Evolutionary conservation across 2,329 filamentous ascomycete species (phyloP).

Genomic region (Colletotrichum tropicale): DNA sequence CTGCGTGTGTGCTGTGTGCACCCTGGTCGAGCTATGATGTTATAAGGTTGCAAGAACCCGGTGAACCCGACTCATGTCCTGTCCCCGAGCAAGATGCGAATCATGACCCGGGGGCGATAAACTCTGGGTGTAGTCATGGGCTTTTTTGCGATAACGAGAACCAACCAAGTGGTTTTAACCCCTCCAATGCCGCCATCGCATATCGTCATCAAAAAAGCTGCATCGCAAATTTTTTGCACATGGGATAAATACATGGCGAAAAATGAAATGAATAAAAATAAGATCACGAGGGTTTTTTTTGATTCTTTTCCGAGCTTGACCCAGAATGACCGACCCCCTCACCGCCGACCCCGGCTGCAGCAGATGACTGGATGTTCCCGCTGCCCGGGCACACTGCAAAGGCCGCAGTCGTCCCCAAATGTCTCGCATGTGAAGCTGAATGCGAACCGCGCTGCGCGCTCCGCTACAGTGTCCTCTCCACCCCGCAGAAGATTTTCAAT

Average conservation of each 20-base stretch:
- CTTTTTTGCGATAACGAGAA: background rate
- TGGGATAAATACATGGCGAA: background rate
- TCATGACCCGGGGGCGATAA: background rate
- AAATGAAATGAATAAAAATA: background rate
- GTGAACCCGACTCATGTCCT: background rate
- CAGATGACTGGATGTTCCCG: background rate
- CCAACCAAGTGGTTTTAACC: background rate
- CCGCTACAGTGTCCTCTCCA: background rate
- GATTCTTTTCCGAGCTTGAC: background rate
- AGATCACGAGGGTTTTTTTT: background rate
- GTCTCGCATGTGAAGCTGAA: slow-evolving; percentile 21
- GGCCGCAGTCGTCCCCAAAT: background rate
- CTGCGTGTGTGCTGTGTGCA: background rate
- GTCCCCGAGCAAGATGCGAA: background rate
- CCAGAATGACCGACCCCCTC: background rate
- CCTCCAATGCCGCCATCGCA: background rate
- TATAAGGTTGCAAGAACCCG: background rate
- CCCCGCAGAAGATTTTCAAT: no score
- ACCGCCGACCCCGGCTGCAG: background rate
- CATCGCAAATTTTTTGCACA: background rate
- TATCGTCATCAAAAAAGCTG: background rate
- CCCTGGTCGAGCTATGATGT: background rate
- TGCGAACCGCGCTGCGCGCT: background rate
- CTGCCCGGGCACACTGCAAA: background rate
- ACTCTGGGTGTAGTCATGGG: background rate